Percentiles rank a stretch among this genome's conserved stretches.
These are phyloP conservation scores for Madurella fahalii DNA, from an alignment of 2,329 filamentous ascomycete genomes.

Conservation along the genomic window DNA sequence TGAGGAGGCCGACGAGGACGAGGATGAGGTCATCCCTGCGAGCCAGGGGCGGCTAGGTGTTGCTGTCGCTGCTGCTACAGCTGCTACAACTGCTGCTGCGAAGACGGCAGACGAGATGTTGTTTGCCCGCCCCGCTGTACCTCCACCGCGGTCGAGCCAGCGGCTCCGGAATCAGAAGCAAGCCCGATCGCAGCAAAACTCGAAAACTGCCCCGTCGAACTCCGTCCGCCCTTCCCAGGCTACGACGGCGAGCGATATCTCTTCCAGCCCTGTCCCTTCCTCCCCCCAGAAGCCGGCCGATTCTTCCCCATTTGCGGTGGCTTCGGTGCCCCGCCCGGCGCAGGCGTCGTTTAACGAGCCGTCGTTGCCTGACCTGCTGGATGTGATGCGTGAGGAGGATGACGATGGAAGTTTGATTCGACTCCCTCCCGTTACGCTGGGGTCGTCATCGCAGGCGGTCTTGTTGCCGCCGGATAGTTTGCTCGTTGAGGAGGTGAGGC, in stretches of 20 bases:
- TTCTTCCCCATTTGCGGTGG: neutral
- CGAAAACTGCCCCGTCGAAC: neutral
- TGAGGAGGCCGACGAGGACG: conserved; percentile 17
- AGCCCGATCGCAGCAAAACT: conserved; percentile 6
- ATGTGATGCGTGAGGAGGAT: conserved; percentile 1
- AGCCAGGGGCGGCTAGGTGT: conserved; percentile 27
- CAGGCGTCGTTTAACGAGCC: conserved; percentile 7
- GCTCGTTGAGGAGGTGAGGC: conserved; percentile 29
- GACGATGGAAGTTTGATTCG: conserved; percentile 2
- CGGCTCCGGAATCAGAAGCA: conserved; percentile 13
- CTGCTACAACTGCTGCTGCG: too few relatives aligned
- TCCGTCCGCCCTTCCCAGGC: conserved; percentile 40
- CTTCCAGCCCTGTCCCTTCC: conserved; percentile 17
- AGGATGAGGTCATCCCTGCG: conserved; percentile 31
- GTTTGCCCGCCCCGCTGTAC: conserved; percentile 7
- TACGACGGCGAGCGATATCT: conserved; percentile 39
- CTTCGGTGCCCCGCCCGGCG: conserved; percentile 13
- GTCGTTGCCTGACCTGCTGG: conserved; percentile 6
- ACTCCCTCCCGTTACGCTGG: neutral
- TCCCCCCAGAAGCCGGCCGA: neutral
- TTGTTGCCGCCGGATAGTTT: conserved; percentile 35
- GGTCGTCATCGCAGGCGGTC: conserved; percentile 12
- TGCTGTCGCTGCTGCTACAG: too few relatives aligned
- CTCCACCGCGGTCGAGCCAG: conserved; percentile 12
- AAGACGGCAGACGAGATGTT: neutral